Percentiles rank a stretch among this genome's conserved stretches.
phyloP scores from a whole-genome alignment of 2,329 filamentous ascomycete genomes.

The Hawksworthiomyces lignivorus region DNA sequence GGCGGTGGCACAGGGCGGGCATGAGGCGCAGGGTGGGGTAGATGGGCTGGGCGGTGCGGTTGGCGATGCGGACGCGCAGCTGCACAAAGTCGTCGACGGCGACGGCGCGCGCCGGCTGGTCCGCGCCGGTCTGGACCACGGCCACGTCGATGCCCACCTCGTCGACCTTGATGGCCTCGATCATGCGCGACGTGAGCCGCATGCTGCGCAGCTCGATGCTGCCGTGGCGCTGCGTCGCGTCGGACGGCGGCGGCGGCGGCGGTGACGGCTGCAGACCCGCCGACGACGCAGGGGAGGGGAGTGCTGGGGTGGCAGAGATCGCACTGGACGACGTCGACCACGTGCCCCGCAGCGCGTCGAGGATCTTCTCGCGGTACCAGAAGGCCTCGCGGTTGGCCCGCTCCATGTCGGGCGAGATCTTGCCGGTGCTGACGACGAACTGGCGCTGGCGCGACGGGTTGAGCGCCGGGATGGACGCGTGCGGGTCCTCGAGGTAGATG shows the following conservation, averaged over 20 bases:
- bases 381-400: constrained; percentile 73
- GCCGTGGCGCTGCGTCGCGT: constrained; percentile 34
- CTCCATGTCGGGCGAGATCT: constrained; percentile 72
- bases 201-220: constrained; percentile 70
- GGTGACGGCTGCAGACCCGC: too few relatives aligned
- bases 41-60: constrained; percentile 61
- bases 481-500: constrained; percentile 67
- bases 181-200: constrained; percentile 67
- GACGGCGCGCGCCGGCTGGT: constrained; percentile 19
- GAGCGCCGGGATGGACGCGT: constrained; percentile 69
- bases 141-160: constrained; percentile 63
- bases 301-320: neutral
- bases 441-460: constrained; percentile 81
- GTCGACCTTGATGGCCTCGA: constrained; percentile 73
- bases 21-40: constrained; percentile 67
- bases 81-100: constrained; percentile 58
- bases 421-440: constrained; percentile 78
- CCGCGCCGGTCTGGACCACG: constrained; percentile 31
- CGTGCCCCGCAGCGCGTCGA: constrained; percentile 60
- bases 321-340: constrained; percentile 49
- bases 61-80: constrained; percentile 63
- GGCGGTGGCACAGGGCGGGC: constrained; percentile 67
- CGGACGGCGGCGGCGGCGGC: neutral
- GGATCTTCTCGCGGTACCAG: constrained; percentile 80
- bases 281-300: too few relatives aligned